phyloP scores from a whole-genome alignment of 345 rosid genomes.

The Dipteronia sinensis region DNA sequence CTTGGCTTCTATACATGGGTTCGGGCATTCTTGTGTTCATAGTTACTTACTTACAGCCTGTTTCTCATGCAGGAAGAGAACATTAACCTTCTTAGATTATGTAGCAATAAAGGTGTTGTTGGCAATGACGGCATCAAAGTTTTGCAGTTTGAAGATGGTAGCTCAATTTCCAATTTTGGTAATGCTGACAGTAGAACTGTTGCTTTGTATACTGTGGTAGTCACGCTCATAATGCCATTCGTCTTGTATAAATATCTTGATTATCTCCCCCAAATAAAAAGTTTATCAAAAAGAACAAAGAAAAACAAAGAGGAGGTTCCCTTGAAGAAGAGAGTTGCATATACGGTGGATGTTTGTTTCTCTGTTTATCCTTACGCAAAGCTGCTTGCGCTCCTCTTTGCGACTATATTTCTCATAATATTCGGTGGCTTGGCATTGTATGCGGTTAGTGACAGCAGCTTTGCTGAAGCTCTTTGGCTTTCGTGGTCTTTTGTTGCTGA shows the following conservation, averaged over 20 bases:
- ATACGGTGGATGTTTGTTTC: constrained; percentile 84
- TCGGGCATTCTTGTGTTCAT: neutral
- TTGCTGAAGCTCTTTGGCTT: constrained; percentile 89
- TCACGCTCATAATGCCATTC: constrained; percentile 62
- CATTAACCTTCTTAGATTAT: constrained; percentile 41
- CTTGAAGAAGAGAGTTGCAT: constrained; percentile 86
- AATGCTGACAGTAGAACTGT: constrained; percentile 56
- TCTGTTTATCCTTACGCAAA: constrained; percentile 89
- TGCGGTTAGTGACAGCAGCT: constrained; percentile 78
- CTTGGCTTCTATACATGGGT: neutral
- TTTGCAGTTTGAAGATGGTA: constrained; percentile 34
- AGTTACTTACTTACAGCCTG: constrained; percentile 7
- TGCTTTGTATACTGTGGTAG: constrained; percentile 59
- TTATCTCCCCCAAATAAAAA: constrained; percentile 61
- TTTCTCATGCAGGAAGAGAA: constrained; percentile 69
- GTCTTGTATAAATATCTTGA: constrained; percentile 71
- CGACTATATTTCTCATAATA: constrained; percentile 76
- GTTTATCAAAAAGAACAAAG: constrained; percentile 45
- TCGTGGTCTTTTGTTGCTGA: constrained; percentile 95
- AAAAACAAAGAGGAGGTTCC: constrained; percentile 74
- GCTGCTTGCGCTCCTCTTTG: constrained; percentile 85
- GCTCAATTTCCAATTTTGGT: constrained; percentile 31
- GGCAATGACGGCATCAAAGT: constrained; percentile 29
- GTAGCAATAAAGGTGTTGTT: constrained; percentile 39
- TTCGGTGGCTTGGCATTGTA: constrained; percentile 86